Evolutionary conservation across 2,329 filamentous ascomycete species (phyloP).

Genomic region (Aspergillus clavatus): DNA sequence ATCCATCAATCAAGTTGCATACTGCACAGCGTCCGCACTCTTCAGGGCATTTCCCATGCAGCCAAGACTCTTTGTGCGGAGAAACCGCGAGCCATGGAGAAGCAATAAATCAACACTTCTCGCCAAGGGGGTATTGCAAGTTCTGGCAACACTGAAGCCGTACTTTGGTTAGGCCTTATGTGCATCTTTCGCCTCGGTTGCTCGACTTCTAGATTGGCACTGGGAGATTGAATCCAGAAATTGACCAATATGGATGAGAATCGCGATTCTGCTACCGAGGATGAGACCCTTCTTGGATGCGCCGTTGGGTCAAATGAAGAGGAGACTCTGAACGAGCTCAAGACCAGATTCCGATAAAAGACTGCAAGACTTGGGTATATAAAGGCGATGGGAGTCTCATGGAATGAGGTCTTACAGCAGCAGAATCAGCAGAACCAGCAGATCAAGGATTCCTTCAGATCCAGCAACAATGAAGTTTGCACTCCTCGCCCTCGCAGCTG

Average conservation of each 20-base stretch:
- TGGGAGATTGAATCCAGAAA: background rate
- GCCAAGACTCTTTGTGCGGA: background rate
- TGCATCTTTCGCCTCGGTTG: background rate
- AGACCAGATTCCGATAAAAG: background rate
- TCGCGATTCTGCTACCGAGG: background rate
- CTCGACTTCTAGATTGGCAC: too few relatives aligned
- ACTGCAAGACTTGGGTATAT: background rate
- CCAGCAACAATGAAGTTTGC: background rate
- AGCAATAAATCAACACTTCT: background rate
- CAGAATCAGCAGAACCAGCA: background rate
- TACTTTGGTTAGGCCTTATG: background rate
- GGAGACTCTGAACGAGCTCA: background rate
- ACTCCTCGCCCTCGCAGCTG: background rate
- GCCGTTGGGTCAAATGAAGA: background rate
- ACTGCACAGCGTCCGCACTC: too few relatives aligned
- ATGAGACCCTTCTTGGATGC: background rate
- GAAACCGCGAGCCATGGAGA: background rate
- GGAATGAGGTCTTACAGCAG: background rate
- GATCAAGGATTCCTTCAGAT: background rate
- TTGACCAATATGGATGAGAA: background rate
- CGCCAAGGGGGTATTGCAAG: background rate
- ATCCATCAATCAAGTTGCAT: background rate
- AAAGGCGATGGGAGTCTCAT: background rate
- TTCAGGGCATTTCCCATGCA: background rate
- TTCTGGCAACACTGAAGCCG: background rate